Evolutionary conservation across 2,329 filamentous ascomycete species (phyloP), one percentile per base, ranked within the genome.

Genomic region (Pseudocercospora crystallina): DNA sequence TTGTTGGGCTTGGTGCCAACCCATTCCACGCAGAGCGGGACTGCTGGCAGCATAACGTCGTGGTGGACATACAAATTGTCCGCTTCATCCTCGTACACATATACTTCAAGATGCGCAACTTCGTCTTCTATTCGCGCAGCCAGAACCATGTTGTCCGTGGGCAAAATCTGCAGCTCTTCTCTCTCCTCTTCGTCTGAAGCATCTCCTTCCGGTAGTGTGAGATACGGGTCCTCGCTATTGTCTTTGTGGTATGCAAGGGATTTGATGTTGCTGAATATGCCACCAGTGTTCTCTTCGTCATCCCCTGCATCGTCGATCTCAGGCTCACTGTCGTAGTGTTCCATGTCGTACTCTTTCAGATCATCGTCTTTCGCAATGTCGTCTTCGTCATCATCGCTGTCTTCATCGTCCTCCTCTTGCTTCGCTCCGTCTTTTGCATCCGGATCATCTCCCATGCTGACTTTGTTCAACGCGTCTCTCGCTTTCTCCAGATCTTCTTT

Each of bases 61-160:
- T 99, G 94, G 75, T 99, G 94, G 17, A 99, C 92, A 71, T 99
- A 99, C 54, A 99, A 85, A 69, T 99, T 99, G 73, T 97, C 94
- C 38, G 86, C 88, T 56, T 84, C 84, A 63, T 97, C 94, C 71
- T 99, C 94, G 73, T 97, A 99, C 26, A 99, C 90, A 66, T 97
- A 96, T 14, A 97, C 87, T 71, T 99, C 94, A 20, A 99, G 79
- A 71, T 97, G 92, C 13, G 94, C 92, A 54, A 99, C 85, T 69
- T 99, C 94, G 64, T 99, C 94, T 72, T 99, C 94, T 44, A 97
- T 86, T 74, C 96, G 92, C 59, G 90, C 91, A 9, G 92, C 89
- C 41, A 99, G 77, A 31, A 99, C 80, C 53, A 99, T 78, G 69
- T 97, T 99, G 73, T 99, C 94, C 12, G 89, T 94, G 2, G 89